Percentiles rank a stretch among this genome's conserved stretches.
These are phyloP conservation scores for Sugiyamaella novakii DNA, from an alignment of 1,139 yeast genomes.

Conservation along the genomic window DNA sequence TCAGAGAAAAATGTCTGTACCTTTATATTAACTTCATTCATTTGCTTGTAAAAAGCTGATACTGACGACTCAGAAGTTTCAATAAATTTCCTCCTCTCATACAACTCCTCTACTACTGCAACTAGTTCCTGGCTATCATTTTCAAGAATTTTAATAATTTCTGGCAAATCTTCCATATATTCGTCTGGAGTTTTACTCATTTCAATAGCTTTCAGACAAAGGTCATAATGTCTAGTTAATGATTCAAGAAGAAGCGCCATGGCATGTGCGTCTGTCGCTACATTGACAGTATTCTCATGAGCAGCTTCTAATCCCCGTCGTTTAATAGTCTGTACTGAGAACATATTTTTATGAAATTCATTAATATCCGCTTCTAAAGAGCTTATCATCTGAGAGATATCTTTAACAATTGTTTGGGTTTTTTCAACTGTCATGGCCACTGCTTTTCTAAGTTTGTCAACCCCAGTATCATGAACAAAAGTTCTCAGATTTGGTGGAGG, in stretches of 20 bases:
- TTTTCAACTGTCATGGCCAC: conserved; percentile 29
- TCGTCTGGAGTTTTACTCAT: conserved; percentile 25
- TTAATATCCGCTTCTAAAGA: conserved; percentile 48
- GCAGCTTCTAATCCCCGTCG: conserved; percentile 33
- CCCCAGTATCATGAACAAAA: conserved; percentile 50
- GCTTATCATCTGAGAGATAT: conserved; percentile 31
- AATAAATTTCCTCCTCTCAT: conserved; percentile 36
- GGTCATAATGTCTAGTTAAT: conserved; percentile 80
- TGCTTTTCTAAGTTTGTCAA: conserved; percentile 40
- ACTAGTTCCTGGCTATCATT: conserved; percentile 47
- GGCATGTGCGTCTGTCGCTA: conserved; percentile 58
- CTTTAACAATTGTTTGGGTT: conserved; percentile 36
- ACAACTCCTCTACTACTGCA: conserved; percentile 41
- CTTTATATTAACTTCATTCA: conserved; percentile 28
- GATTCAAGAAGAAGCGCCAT: conserved; percentile 70
- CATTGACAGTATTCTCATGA: conserved; percentile 33
- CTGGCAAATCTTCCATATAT: conserved; percentile 30
- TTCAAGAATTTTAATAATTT: conserved; percentile 40
- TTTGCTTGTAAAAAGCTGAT: conserved; percentile 28
- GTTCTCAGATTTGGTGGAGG: conserved; percentile 41
- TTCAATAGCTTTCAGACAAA: conserved; percentile 52
- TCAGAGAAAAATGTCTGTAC: conserved; percentile 28
- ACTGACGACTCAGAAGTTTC: conserved; percentile 32
- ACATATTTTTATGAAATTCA: conserved; percentile 29
- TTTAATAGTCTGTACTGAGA: conserved; percentile 24